Percentiles rank a stretch among this genome's conserved stretches.
These are phyloP conservation scores for Metarhizium sp. DNA, from an alignment of 2,329 filamentous ascomycete genomes.

Conservation along the genomic window DNA sequence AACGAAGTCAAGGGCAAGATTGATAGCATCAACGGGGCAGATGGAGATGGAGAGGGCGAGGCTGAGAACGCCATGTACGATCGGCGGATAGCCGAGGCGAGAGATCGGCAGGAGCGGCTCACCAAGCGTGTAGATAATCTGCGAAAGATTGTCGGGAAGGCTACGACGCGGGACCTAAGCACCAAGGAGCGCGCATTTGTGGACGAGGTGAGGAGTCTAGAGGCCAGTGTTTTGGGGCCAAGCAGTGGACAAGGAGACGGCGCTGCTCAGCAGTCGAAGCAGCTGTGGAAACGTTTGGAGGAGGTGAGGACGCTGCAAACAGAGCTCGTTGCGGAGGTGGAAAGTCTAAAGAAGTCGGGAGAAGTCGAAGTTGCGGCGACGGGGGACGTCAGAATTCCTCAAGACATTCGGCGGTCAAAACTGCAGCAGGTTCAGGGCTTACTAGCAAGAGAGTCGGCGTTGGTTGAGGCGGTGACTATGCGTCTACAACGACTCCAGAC, in stretches of 20 bases:
- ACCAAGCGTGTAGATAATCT: constrained; percentile 51
- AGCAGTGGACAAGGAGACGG: background rate
- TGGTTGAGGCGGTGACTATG: constrained; percentile 57
- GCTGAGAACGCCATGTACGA: constrained; percentile 49
- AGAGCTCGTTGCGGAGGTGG: constrained; percentile 32
- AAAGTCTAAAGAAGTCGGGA: constrained; percentile 28
- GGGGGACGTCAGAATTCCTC: constrained; percentile 43
- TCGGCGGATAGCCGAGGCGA: constrained; percentile 44
- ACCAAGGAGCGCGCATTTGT: constrained; percentile 36
- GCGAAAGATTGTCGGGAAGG: constrained; percentile 32
- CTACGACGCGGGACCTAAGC: constrained; percentile 31
- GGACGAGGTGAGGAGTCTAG: constrained; percentile 43
- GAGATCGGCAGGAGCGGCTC: constrained; percentile 46
- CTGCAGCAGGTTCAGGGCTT: constrained; percentile 53
- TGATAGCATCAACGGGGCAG: constrained; percentile 46
- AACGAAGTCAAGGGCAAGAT: constrained; percentile 57
- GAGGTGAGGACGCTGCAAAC: constrained; percentile 43
- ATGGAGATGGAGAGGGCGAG: constrained; percentile 38
- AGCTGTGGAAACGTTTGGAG: constrained; percentile 12
- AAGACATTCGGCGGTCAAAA: constrained; percentile 53
- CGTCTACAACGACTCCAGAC: constrained; percentile 49
- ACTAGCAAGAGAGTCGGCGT: constrained; percentile 55
- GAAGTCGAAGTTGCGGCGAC: constrained; percentile 19
- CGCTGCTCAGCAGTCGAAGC: background rate
- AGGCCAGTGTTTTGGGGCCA: constrained; percentile 34